Percentiles rank a stretch among this genome's conserved stretches.
These are phyloP conservation scores for Penicillium sumatraense DNA, from an alignment of 2,329 filamentous ascomycete species.

Conservation along the genomic window DNA sequence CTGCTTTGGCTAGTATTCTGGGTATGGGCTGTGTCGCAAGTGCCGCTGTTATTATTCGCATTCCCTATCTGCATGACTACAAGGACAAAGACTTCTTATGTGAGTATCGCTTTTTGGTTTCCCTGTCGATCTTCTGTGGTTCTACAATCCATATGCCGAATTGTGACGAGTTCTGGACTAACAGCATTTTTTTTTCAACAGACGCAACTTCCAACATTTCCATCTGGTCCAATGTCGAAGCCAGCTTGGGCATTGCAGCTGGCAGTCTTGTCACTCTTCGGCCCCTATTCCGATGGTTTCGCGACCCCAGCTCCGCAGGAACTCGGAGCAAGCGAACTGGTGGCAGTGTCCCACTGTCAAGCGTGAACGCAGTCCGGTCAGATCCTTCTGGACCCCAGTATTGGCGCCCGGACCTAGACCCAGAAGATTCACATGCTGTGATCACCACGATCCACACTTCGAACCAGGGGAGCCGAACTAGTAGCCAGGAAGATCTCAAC, in stretches of 20 bases:
- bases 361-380: conserved; percentile 26
- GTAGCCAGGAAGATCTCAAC: conserved; percentile 40
- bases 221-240: conserved; percentile 48
- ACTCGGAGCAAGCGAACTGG: conserved; percentile 31
- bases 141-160: not conserved
- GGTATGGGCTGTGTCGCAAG: conserved; percentile 59
- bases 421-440: conserved; percentile 29
- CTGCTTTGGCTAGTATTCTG: conserved; percentile 58
- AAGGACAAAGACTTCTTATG: conserved; percentile 39
- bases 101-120: conserved; percentile 20
- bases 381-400: conserved; percentile 29
- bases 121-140: not conserved
- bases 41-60: conserved; percentile 42
- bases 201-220: conserved; percentile 42
- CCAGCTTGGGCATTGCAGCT: conserved; percentile 49
- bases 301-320: conserved; percentile 30
- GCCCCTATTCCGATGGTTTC: conserved; percentile 51
- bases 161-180: conserved; percentile 9
- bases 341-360: conserved; percentile 37
- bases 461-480: conserved; percentile 30
- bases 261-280: conserved; percentile 55
- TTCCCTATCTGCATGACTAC: conserved; percentile 40
- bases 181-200: conserved; percentile 15
- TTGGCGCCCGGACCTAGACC: conserved; percentile 37
- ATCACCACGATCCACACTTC: conserved; percentile 36